Conservation (phyloP, 495 filamentous ascomycete genomes). For the Parathielavia hyrcaniae region DNA sequence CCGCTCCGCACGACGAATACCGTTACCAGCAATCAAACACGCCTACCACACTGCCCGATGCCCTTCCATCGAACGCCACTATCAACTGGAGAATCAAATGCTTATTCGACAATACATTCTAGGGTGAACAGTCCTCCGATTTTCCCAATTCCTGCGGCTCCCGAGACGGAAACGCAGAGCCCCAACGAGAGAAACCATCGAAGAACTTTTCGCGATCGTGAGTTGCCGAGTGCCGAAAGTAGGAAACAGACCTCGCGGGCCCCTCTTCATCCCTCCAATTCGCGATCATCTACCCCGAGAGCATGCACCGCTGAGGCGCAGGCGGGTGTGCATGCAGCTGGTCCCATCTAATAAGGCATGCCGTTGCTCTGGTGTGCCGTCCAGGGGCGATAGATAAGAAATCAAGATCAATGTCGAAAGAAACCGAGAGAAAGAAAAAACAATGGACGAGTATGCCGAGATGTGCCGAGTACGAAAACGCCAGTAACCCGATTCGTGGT, state of each 20-base stretch:
- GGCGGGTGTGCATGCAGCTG: background rate
- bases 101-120: slow-evolving; percentile 38
- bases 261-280: slow-evolving; percentile 8
- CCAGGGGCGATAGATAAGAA: slow-evolving; percentile 11
- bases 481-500: background rate
- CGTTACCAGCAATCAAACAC: slow-evolving; percentile 19
- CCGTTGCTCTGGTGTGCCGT: background rate
- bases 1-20: slow-evolving; percentile 17
- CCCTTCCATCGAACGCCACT: slow-evolving; percentile 27
- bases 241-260: background rate
- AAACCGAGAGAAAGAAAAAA: slow-evolving; percentile 8
- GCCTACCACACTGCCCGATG: slow-evolving; percentile 17
- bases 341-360: background rate
- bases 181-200: slow-evolving; percentile 16
- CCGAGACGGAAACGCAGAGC: slow-evolving; percentile 13
- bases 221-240: slow-evolving; percentile 15
- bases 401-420: slow-evolving; percentile 19
- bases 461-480: background rate
- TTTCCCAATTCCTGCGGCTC: slow-evolving; percentile 20
- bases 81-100: slow-evolving; percentile 34
- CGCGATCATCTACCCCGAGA: slow-evolving; percentile 20
- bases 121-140: slow-evolving; percentile 31
- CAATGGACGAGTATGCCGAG: background rate
- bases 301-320: slow-evolving; percentile 8
- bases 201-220: slow-evolving; percentile 24